Percentiles rank a stretch among this genome's conserved stretches.
phyloP scores from a whole-genome alignment of 1,284 basidiomycete genomes.

The Melanopsichium pennsylvanicum region DNA sequence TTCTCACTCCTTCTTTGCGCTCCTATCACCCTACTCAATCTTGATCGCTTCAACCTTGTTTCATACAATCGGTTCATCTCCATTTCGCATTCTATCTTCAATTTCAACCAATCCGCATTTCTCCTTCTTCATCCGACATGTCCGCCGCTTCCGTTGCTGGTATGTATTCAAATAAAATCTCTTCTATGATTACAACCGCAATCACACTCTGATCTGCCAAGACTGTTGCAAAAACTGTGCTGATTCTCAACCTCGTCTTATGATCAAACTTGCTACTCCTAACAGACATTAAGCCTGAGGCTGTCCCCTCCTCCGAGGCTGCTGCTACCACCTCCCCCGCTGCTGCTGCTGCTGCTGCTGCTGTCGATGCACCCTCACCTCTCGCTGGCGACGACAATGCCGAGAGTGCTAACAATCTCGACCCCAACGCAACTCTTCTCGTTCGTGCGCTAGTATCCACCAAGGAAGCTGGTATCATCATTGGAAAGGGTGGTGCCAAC shows the following conservation, averaged over 20 bases:
- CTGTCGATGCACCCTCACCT: conserved; percentile 11
- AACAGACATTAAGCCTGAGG: conserved; percentile 30
- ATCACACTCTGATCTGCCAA: too few relatives aligned
- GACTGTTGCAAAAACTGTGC: neutral
- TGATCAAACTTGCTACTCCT: neutral
- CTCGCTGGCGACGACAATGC: conserved; percentile 29
- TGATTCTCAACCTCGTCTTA: neutral
- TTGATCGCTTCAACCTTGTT: too few relatives aligned
- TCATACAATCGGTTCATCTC: conserved; percentile 1
- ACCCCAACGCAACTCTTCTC: conserved; percentile 52
- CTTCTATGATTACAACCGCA: too few relatives aligned
- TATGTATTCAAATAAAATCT: neutral
- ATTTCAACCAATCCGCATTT: neutral
- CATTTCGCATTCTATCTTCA: neutral
- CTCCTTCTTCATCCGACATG: conserved; percentile 4
- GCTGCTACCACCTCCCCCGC: conserved; percentile 9
- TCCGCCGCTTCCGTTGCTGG: conserved; percentile 23
- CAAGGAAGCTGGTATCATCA: conserved; percentile 65
- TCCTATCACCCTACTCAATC: neutral
- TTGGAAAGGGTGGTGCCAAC: conserved; percentile 91
- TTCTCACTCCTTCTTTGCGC: conserved; percentile 2
- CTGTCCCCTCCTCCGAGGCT: too few relatives aligned
- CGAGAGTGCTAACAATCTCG: conserved; percentile 25
- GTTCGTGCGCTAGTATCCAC: conserved; percentile 60
- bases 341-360: conserved; percentile 6